Evolutionary conservation across 225 moss, liverwort and hornwort genomes (phyloP).

Genomic region (Antitrichia curtipendula): DNA sequence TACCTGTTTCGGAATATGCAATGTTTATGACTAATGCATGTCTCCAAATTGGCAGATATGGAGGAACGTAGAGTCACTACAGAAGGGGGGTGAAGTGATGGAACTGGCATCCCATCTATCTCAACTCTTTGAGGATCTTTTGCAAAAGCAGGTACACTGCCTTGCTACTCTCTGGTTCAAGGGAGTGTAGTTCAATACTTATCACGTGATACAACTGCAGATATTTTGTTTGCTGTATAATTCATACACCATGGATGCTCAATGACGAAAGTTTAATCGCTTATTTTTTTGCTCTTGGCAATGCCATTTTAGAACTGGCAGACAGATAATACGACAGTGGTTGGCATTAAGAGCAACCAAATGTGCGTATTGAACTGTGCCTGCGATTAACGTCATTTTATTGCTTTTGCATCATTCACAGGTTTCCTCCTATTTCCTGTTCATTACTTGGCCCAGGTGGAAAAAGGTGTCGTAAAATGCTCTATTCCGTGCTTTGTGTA

Average conservation of each 20-base stretch:
- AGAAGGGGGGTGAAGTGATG: conserved; percentile 67
- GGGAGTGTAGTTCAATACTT: background rate
- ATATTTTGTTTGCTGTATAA: background rate
- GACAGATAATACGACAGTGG: background rate
- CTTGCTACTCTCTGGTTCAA: background rate
- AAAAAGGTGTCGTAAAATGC: background rate
- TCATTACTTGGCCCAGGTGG: background rate
- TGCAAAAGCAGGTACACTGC: conserved; percentile 65
- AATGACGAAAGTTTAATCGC: background rate
- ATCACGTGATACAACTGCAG: background rate
- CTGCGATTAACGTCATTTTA: background rate
- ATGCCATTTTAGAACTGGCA: background rate
- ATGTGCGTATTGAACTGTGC: background rate
- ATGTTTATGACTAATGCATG: background rate
- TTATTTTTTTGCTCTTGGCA: background rate
- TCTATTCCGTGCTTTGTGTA: background rate
- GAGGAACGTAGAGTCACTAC: conserved; percentile 74
- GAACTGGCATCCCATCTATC: conserved; percentile 43
- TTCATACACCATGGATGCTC: background rate
- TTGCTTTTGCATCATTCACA: background rate
- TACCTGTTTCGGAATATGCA: background rate
- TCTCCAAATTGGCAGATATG: conserved; percentile 62
- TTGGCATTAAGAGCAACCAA: background rate
- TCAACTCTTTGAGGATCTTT: conserved; percentile 72
- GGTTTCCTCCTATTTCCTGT: background rate